Base-by-base conservation (phyloP, 1,139 yeast genomes). In the Saccharomyces uvarum region DNA sequence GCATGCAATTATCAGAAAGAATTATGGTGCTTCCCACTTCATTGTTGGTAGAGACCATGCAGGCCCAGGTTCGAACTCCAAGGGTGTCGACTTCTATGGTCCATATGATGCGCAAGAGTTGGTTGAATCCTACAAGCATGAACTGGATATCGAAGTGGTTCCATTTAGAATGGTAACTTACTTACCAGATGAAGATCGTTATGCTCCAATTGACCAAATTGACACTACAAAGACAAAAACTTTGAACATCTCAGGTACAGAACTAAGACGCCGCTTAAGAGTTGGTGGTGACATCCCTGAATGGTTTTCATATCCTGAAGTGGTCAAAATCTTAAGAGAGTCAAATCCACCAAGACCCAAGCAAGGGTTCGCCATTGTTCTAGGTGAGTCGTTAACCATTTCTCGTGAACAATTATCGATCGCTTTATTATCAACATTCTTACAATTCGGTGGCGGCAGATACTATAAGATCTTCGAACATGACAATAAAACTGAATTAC, bases 31-130 rank as follows among this genome's bases (percentile, higher is more conserved):
- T 54, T 88, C 96, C 55, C 98, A 91, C 73, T 91, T 91, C 75
- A 93, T 93, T 68, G 97, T 91, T 54, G 98, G 99, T 59, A 85
- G 99, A 77, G 97, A 91, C 73, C 98, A 91, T 70, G 97, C 97
- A 56, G 98, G 98, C 59, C 98, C 98, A 28, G 98, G 98, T 63
- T 80, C 81, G 63, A 91, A 91, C 80, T 89, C 97, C 54, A 77
- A 86, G 70, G 98, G 98, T 59, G 91, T 82, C 51, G 97, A 90
- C 61, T 91, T 91, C 75, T 93, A 91, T 69, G 98, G 98, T 27
- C 97, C 98, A 26, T 91, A 91, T 70, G 98, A 91, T 71, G 98
- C 98, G 29, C 98, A 91, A 75, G 90, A 82, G 42, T 78, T 91
- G 57, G 95, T 91, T 59, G 89, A 86, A 58, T 75, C 82, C 61